These are phyloP conservation scores for Podila epicladia DNA, from an alignment of 192 early-diverging fungal species.

Conservation along the genomic window DNA sequence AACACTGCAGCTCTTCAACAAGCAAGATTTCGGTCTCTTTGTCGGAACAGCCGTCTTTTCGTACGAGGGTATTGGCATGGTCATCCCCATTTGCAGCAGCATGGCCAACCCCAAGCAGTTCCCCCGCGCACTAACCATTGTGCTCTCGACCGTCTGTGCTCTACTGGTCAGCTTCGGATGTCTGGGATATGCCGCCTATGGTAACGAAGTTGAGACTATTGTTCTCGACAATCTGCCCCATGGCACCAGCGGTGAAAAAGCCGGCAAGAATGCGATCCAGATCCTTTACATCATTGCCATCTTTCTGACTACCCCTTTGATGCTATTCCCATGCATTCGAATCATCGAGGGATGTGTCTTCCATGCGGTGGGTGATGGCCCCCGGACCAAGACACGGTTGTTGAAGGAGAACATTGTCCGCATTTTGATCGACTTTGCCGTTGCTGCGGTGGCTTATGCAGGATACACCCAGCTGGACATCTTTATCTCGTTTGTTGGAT, in stretches of 20 bases:
- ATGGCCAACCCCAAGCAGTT: slow-evolving; percentile 94
- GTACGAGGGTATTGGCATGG: slow-evolving; percentile 92
- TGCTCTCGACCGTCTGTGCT: slow-evolving; percentile 74
- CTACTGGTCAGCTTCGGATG: slow-evolving; percentile 81
- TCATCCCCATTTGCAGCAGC: slow-evolving; percentile 77
- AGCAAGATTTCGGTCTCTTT: slow-evolving; percentile 42
- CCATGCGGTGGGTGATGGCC: slow-evolving; percentile 64
- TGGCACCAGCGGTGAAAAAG: slow-evolving; percentile 11
- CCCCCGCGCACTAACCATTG: slow-evolving; percentile 72
- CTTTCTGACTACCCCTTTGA: slow-evolving; percentile 86
- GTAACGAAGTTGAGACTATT: slow-evolving; percentile 79
- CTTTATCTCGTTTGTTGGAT: slow-evolving; percentile 87
- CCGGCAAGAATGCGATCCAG: slow-evolving; percentile 75
- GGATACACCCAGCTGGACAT: slow-evolving; percentile 87
- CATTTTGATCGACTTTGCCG: slow-evolving; percentile 65
- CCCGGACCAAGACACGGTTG: slow-evolving; percentile 70
- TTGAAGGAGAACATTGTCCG: slow-evolving; percentile 82
- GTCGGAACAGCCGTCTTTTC: slow-evolving; percentile 85
- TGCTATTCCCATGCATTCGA: slow-evolving; percentile 88
- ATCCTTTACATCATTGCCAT: slow-evolving; percentile 90
- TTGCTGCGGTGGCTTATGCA: slow-evolving; percentile 73
- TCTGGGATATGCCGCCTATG: slow-evolving; percentile 84
- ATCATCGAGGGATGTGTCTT: slow-evolving; percentile 87
- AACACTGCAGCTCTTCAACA: slow-evolving; percentile 65
- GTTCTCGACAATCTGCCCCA: slow-evolving; percentile 83